Evolutionary conservation across 2,329 filamentous ascomycete species (phyloP).

Genomic region (Pseudocercospora macadamiae): DNA sequence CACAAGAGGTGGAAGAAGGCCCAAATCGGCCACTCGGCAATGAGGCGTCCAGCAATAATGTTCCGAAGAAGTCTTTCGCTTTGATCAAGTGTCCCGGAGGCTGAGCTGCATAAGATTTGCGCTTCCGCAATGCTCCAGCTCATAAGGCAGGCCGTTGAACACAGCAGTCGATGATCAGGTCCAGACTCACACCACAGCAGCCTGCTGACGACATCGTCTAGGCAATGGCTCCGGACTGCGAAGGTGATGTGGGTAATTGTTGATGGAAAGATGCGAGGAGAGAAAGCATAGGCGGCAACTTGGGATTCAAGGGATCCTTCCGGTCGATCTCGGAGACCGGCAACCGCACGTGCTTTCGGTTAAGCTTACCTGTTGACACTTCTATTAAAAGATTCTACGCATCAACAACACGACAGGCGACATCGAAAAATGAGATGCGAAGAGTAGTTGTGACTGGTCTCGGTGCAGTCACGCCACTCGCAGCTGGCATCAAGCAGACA

Average conservation of each 20-base stretch:
- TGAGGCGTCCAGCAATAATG: background rate
- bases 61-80: background rate
- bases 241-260: background rate
- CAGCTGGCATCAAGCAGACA: slow-evolving; percentile 60
- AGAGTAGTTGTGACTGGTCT: slow-evolving; percentile 55
- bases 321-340: no score
- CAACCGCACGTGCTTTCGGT: background rate
- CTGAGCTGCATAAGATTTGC: background rate
- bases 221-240: background rate
- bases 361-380: background rate
- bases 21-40: no score
- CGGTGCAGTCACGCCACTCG: slow-evolving; percentile 50
- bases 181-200: background rate
- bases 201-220: background rate
- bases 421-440: slow-evolving; percentile 47
- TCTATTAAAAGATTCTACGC: background rate
- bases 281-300: no score
- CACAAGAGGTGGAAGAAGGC: no score
- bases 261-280: background rate
- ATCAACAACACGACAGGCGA: background rate
- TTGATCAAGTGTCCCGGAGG: background rate
- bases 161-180: background rate
- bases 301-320: no score
- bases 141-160: background rate
- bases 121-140: background rate